These are phyloP conservation scores for Alternaria metachromatica DNA, from an alignment of 2,329 filamentous ascomycete genomes.

Conservation along the genomic window DNA sequence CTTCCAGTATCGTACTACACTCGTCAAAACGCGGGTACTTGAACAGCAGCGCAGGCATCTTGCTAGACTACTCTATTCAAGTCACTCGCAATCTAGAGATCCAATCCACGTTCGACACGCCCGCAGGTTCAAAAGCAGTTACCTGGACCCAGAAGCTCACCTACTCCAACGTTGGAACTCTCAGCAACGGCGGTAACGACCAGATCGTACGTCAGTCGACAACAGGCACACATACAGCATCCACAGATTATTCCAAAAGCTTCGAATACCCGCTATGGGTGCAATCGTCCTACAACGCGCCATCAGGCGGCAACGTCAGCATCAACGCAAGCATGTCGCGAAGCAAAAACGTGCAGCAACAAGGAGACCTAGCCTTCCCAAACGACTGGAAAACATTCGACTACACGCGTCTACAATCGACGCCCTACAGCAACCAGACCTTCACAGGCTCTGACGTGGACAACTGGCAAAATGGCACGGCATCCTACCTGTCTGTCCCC, in stretches of 20 bases:
- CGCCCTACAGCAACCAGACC: neutral
- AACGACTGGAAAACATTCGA: slow-evolving; percentile 67
- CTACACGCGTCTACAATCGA: slow-evolving; percentile 31
- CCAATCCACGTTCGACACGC: slow-evolving; percentile 59
- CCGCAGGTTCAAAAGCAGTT: slow-evolving; percentile 50
- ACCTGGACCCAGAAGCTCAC: slow-evolving; percentile 66
- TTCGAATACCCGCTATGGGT: slow-evolving; percentile 69
- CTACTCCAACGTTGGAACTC: slow-evolving; percentile 63
- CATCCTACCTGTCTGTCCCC: slow-evolving; percentile 59
- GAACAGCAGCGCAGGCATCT: slow-evolving; percentile 63
- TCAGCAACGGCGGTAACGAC: slow-evolving; percentile 61
- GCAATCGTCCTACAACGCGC: slow-evolving; percentile 58
- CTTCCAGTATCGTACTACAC: slow-evolving; percentile 59
- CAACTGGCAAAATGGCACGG: slow-evolving; percentile 66
- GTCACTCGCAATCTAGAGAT: slow-evolving; percentile 64
- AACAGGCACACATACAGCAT: slow-evolving; percentile 55
- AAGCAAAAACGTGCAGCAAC: slow-evolving; percentile 56
- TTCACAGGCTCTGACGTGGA: slow-evolving; percentile 52
- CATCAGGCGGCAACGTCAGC: slow-evolving; percentile 51
- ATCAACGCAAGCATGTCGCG: slow-evolving; percentile 58
- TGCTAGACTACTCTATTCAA: slow-evolving; percentile 64
- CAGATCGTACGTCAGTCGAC: slow-evolving; percentile 62
- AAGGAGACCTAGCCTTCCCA: slow-evolving; percentile 61
- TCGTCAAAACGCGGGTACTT: slow-evolving; percentile 55
- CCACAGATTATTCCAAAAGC: slow-evolving; percentile 44